These are phyloP conservation scores for Vigna reflexopilosa DNA, from an alignment of 306 rosid genomes.

Conservation along the genomic window DNA sequence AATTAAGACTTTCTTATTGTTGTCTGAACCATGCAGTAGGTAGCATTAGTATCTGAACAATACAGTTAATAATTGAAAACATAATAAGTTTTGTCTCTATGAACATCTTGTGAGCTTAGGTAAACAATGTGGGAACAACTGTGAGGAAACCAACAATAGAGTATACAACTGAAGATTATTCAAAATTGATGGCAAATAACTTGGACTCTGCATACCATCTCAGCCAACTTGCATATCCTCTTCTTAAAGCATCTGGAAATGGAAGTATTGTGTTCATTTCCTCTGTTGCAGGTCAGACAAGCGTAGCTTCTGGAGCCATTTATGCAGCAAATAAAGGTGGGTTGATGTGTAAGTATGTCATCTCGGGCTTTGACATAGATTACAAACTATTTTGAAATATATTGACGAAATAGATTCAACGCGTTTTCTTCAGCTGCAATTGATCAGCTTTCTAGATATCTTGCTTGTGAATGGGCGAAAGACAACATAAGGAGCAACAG, in stretches of 20 bases:
- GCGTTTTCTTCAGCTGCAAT: slow-evolving; percentile 74
- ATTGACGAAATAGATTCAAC: slow-evolving; percentile 24
- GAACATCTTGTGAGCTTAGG: slow-evolving; percentile 55
- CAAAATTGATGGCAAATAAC: slow-evolving; percentile 65
- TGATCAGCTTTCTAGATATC: slow-evolving; percentile 74
- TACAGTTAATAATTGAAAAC: neutral
- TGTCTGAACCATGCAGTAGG: neutral
- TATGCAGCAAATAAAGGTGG: slow-evolving; percentile 83
- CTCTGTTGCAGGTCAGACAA: slow-evolving; percentile 63
- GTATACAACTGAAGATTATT: slow-evolving; percentile 69
- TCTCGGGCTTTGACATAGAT: slow-evolving; percentile 32
- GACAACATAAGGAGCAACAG: slow-evolving; percentile 82
- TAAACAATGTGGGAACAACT: slow-evolving; percentile 84
- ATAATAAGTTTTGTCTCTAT: neutral
- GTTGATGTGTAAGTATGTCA: slow-evolving; percentile 31
- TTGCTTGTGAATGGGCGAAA: slow-evolving; percentile 98
- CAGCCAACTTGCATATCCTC: slow-evolving; percentile 77
- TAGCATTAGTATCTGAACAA: slow-evolving; percentile 14
- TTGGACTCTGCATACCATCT: slow-evolving; percentile 75
- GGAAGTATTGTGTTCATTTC: slow-evolving; percentile 92
- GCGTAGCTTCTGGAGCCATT: slow-evolving; percentile 60
- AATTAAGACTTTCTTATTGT: neutral
- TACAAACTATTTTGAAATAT: slow-evolving; percentile 1
- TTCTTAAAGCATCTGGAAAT: slow-evolving; percentile 77
- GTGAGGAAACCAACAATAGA: slow-evolving; percentile 79